Evolutionary conservation across 768 basidiomycete species (phyloP).

Genomic region (Tulasnella calospora): DNA sequence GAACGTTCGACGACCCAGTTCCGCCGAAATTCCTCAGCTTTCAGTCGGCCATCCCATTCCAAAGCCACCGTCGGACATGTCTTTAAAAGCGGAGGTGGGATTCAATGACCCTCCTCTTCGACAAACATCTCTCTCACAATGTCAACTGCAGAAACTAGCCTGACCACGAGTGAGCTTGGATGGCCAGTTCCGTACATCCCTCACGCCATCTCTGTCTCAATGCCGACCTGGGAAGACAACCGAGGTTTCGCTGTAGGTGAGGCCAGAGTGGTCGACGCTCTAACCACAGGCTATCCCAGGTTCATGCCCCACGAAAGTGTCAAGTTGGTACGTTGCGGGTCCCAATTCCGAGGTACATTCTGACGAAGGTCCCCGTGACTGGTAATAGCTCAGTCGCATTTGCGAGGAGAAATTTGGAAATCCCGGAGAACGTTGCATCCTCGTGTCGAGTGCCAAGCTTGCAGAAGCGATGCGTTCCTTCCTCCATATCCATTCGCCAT

Average conservation of each 20-base stretch:
- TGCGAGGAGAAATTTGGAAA: conserved; percentile 74
- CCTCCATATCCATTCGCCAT: conserved; percentile 49
- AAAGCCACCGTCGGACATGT: too few species aligned
- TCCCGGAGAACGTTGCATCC: conserved; percentile 65
- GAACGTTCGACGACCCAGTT: too few species aligned
- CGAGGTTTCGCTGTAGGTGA: conserved; percentile 89
- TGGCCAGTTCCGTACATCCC: conserved; percentile 39
- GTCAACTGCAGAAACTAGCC: background rate
- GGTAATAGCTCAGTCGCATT: conserved; percentile 64
- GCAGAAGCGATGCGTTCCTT: conserved; percentile 75
- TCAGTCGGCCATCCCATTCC: background rate
- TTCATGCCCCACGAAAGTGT: conserved; percentile 90
- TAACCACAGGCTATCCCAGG: conserved; percentile 89
- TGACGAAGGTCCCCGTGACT: conserved; percentile 16
- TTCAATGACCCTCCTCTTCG: too few species aligned
- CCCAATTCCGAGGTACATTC: background rate
- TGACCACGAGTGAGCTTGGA: conserved; percentile 11
- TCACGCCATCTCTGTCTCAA: conserved; percentile 89
- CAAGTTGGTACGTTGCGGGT: conserved; percentile 49
- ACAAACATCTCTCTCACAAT: background rate
- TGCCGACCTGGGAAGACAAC: conserved; percentile 88
- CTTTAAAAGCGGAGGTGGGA: too few species aligned
- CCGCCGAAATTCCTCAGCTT: conserved; percentile 50
- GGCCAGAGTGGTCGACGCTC: conserved; percentile 64
- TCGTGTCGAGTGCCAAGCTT: conserved; percentile 66